Evolutionary conservation across 108 stramenopile genomes (phyloP), one percentile per base, ranked within the genome.

Genomic region (Poteriospumella lacustris): DNA sequence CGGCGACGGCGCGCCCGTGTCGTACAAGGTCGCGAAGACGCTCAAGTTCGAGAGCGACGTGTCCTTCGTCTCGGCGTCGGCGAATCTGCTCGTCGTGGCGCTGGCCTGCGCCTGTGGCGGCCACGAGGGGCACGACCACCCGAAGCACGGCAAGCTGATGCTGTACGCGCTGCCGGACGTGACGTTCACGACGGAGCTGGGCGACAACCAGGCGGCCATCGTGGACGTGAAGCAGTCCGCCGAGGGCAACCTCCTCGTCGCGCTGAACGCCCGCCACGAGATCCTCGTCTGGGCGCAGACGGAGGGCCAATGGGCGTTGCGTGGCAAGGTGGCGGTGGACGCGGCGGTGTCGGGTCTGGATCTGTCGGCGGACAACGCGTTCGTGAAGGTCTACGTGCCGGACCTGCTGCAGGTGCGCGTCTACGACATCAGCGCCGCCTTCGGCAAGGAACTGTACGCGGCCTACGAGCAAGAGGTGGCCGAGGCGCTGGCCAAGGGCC

Each of bases 181-280:
- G 33, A 73, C 43, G 5, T 5, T 56, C 36, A 56, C 3, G 5
- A 31, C 12, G 9, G 70, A 73, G 43, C 5, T 73, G 9, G 36
- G 3, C 9, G 70, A 73, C 31, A 56, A 9, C 29, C 26, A 15
- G n/a, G 5, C 26, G 43, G n/a, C 47, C 26, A 42, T 42, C 47
- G 26, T 5, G 9, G 5, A 12, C 9, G 38, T 73, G 41, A 15
- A 3, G 5, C 31, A 33, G n/a, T 73, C 70, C 44, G 3, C 12
- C 31, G 70, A 73, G 9, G 70, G 70, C 15, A 73, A 73, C 36
- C n/a, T 33, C 3, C 33, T 73, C 26, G 70, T 56, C 3, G 70
- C 41, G 26, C 3, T 9, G 5, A 12, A 26, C 31, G 70, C 9
- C 3, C 31, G 31, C 5, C 26, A 26, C 3, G 31, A 73, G 26